A percentile compares a stretch with the other conserved stretches of the same genome.
phyloP scores from a whole-genome alignment of 2,329 filamentous ascomycete species.

The Annulohypoxylon truncatum region DNA sequence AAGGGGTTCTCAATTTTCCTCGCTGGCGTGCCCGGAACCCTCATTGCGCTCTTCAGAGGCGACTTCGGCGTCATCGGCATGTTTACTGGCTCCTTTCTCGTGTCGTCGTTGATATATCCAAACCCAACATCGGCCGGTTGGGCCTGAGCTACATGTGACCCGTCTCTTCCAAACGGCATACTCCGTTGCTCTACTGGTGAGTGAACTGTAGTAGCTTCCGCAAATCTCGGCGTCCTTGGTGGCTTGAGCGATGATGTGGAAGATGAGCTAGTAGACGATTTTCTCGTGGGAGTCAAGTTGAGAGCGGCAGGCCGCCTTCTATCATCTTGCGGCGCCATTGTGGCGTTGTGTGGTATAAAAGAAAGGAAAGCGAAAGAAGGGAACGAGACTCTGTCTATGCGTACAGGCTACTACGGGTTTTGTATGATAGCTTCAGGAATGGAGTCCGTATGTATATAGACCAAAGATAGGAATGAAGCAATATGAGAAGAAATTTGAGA shows the following conservation, averaged over 20 bases:
- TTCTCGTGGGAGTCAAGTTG: constrained; percentile 63
- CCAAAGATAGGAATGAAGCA: constrained; percentile 53
- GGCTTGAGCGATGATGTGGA: constrained; percentile 70
- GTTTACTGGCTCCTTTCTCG: constrained; percentile 66
- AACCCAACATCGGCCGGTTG: constrained; percentile 91
- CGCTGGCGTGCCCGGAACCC: constrained; percentile 83
- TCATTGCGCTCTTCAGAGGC: constrained; percentile 91
- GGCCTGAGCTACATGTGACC: constrained; percentile 68
- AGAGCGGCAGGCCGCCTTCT: constrained; percentile 68
- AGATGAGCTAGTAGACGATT: constrained; percentile 62
- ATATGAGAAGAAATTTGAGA: constrained; percentile 57
- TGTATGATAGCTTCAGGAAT: constrained; percentile 46
- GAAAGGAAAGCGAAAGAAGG: constrained; percentile 50
- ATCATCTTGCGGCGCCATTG: constrained; percentile 58
- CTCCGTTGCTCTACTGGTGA: constrained; percentile 74
- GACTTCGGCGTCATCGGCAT: constrained; percentile 77
- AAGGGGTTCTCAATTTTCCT: constrained; percentile 79
- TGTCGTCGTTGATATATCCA: constrained; percentile 80
- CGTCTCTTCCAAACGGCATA: constrained; percentile 68
- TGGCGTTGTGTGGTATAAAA: constrained; percentile 45
- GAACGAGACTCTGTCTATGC: constrained; percentile 54
- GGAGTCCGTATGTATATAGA: constrained; percentile 44
- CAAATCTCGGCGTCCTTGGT: constrained; percentile 81
- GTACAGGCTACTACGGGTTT: constrained; percentile 39
- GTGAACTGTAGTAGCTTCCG: constrained; percentile 82